Conservation (phyloP, 2,329 filamentous ascomycete genomes). For the Tothia fuscella region DNA sequence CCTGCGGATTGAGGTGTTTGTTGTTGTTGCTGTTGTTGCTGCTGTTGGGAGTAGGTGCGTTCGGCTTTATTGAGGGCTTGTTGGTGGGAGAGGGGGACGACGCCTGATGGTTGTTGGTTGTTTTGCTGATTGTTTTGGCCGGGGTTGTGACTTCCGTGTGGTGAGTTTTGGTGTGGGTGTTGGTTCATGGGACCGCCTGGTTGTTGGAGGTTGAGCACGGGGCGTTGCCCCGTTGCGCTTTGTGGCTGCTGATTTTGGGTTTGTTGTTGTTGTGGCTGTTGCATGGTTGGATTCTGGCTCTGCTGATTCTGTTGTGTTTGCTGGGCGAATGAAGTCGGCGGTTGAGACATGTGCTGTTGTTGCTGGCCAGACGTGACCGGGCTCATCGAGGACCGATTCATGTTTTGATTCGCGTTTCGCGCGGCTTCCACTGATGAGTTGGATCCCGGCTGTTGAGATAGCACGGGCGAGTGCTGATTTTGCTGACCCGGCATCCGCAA, state of each 20-base stretch:
- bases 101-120: no score
- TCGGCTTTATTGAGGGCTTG: conserved; percentile 32
- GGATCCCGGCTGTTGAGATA: conserved; percentile 1
- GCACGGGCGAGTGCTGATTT: conserved; percentile 15
- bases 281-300: background rate
- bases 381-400: conserved; percentile 2
- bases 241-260: conserved; percentile 4
- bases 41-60: conserved; percentile 24
- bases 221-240: conserved; percentile 2
- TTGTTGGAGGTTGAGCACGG: conserved; percentile 12
- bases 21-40: conserved; percentile 22
- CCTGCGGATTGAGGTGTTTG: conserved; percentile 13
- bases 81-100: conserved; percentile 34
- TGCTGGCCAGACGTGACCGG: conserved; percentile 9
- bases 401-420: background rate
- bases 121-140: conserved; percentile 26
- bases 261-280: conserved; percentile 2
- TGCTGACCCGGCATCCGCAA: conserved; percentile 14
- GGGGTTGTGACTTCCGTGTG: conserved; percentile 16
- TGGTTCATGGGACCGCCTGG: conserved; percentile 18
- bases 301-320: background rate
- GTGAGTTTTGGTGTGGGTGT: conserved; percentile 11
- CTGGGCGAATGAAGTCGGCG: conserved; percentile 1
- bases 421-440: conserved; percentile 12
- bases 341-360: conserved; percentile 4